These are phyloP conservation scores for Talaromyces sp. DNA, from an alignment of 2,329 filamentous ascomycete genomes.

Conservation along the genomic window DNA sequence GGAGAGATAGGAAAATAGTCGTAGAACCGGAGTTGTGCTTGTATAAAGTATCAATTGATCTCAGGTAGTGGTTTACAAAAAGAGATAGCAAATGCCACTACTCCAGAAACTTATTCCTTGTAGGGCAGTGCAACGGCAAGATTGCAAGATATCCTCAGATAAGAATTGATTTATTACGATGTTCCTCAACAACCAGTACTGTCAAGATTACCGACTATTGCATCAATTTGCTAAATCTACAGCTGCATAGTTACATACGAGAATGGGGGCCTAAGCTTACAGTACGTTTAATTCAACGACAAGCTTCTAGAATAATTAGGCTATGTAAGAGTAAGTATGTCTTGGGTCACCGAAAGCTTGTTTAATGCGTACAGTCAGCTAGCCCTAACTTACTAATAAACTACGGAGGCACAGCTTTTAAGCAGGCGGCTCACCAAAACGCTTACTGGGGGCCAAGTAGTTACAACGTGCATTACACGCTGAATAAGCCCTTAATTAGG, in stretches of 20 bases:
- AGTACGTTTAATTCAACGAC: not conserved
- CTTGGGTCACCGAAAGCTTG: not conserved
- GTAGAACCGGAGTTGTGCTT: not conserved
- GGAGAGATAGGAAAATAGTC: not conserved
- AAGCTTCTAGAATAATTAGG: not conserved
- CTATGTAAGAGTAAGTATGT: not conserved
- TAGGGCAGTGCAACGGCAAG: not conserved
- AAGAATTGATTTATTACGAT: not conserved
- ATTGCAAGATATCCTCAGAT: not conserved
- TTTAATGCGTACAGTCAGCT: not conserved
- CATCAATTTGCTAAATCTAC: not conserved
- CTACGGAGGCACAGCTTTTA: not conserved
- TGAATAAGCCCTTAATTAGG: slow-evolving; percentile 1
- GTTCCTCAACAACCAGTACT: not conserved
- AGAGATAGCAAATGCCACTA: not conserved
- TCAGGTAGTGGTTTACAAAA: not conserved
- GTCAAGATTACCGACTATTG: not conserved
- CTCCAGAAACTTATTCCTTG: not conserved
- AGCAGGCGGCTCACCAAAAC: not conserved
- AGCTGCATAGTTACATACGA: not conserved
- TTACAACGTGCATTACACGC: not conserved
- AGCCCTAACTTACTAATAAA: not conserved
- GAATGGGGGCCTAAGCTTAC: slow-evolving; percentile 1
- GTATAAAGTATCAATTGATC: slow-evolving; percentile 8
- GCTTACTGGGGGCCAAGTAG: slow-evolving; percentile 5